Evolutionary conservation across 306 rosid species (phyloP).

Genomic region (Vigna angularis): DNA sequence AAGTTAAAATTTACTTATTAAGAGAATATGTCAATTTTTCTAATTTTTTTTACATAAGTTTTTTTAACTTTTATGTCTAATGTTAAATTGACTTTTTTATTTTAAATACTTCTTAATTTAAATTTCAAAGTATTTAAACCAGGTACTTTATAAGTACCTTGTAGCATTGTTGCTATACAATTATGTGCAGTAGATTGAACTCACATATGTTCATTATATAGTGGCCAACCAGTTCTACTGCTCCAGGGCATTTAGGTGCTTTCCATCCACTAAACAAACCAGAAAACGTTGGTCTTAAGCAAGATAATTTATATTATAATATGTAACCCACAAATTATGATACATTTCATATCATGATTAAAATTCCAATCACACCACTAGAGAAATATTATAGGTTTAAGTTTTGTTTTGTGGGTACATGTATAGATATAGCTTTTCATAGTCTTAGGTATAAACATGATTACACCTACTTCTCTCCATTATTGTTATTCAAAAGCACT

Average conservation of each 20-base stretch:
- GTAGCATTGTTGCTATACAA: too few relatives aligned
- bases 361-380: not conserved
- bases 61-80: too few relatives aligned
- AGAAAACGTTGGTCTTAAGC: conserved; percentile 33
- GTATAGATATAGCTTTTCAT: not conserved
- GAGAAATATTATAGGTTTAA: not conserved
- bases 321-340: not conserved
- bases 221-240: conserved; percentile 7
- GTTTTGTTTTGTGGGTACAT: not conserved
- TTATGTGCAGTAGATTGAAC: not conserved
- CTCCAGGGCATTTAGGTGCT: not conserved
- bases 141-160: too few relatives aligned
- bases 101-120: too few relatives aligned
- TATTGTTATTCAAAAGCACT: not conserved
- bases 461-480: not conserved
- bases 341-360: conserved; percentile 2
- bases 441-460: not conserved
- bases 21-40: too few relatives aligned
- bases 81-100: too few relatives aligned
- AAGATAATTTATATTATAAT: not conserved
- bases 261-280: not conserved
- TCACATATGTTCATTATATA: not conserved
- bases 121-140: too few relatives aligned
- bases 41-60: too few relatives aligned
- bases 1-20: too few relatives aligned